phyloP scores from a whole-genome alignment of 2,329 filamentous ascomycete species.

The Venturiaceae sp. region DNA sequence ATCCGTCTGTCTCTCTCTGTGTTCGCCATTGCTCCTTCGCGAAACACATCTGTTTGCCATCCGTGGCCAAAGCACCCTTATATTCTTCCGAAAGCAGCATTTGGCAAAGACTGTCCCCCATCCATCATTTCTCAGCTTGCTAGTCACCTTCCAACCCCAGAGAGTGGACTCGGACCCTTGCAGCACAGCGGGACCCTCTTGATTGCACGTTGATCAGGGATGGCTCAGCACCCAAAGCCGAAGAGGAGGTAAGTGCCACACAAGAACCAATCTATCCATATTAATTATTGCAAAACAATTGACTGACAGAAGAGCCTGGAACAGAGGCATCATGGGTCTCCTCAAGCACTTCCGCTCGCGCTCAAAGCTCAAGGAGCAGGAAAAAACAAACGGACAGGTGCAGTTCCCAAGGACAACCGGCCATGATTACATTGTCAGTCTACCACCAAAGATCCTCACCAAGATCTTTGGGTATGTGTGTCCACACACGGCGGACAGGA shows the following conservation, averaged over 20 bases:
- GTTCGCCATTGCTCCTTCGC: too few species aligned
- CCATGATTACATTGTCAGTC: slow-evolving; percentile 33
- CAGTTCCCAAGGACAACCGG: slow-evolving; percentile 20
- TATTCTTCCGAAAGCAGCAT: slow-evolving; percentile 1
- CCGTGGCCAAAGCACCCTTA: background rate
- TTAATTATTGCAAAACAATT: background rate
- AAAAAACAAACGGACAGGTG: background rate
- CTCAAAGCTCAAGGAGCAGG: slow-evolving; percentile 1
- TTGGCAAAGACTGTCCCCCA: background rate
- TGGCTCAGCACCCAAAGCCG: slow-evolving; percentile 1
- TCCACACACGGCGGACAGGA: slow-evolving; percentile 68
- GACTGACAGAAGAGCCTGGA: background rate
- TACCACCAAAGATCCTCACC: slow-evolving; percentile 61
- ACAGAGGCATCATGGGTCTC: slow-evolving; percentile 9
- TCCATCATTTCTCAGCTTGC: background rate
- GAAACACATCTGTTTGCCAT: background rate
- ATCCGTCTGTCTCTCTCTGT: background rate
- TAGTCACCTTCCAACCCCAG: background rate
- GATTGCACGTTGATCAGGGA: background rate
- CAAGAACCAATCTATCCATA: background rate
- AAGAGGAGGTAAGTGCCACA: background rate
- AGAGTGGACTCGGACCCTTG: background rate
- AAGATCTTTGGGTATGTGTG: slow-evolving; percentile 76
- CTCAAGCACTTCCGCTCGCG: slow-evolving; percentile 10
- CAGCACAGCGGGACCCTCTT: background rate